A percentile compares a stretch with the other conserved stretches of the same genome.
Conservation (phyloP, 176 grass and related monocot genomes). For the Carex kokanica region DNA sequence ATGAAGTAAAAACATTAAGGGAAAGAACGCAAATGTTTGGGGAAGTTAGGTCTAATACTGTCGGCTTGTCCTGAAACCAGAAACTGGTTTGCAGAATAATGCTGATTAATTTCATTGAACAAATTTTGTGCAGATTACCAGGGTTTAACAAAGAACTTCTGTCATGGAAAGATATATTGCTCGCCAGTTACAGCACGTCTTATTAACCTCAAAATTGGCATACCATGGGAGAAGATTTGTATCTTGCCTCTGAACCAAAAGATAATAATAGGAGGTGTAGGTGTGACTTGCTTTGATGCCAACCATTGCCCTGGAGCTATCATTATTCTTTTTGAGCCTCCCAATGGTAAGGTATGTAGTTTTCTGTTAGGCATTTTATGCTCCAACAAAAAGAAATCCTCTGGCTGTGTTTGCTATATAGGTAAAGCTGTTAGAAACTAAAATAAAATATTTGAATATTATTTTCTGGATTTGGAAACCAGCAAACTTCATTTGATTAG, state of each 20-base stretch:
- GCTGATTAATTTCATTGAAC: not conserved
- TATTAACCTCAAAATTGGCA: conserved; percentile 85
- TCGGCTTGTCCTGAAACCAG: not conserved
- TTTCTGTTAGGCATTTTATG: conserved; percentile 13
- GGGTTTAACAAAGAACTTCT: conserved; percentile 88
- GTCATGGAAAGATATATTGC: conserved; percentile 90
- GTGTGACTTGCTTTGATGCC: conserved; percentile 86
- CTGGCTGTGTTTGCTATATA: not conserved
- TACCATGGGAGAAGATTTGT: conserved; percentile 71
- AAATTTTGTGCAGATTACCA: conserved; percentile 67
- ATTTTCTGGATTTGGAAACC: conserved; percentile 9
- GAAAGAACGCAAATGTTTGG: not conserved
- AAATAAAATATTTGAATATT: conserved; percentile 12
- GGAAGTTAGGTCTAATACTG: not conserved
- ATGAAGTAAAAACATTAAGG: not conserved
- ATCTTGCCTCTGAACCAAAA: conserved; percentile 83
- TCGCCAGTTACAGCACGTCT: conserved; percentile 84
- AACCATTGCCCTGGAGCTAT: conserved; percentile 94
- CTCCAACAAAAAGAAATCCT: not conserved
- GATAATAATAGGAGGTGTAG: conserved; percentile 55
- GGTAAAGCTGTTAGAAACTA: not conserved
- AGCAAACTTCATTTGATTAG: not conserved
- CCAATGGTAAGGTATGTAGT: conserved; percentile 77
- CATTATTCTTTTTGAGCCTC: conserved; percentile 91
- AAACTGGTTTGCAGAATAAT: not conserved